These are phyloP conservation scores for Dactylellina parvicollis DNA, from an alignment of 2,329 filamentous ascomycete species.

Conservation along the genomic window DNA sequence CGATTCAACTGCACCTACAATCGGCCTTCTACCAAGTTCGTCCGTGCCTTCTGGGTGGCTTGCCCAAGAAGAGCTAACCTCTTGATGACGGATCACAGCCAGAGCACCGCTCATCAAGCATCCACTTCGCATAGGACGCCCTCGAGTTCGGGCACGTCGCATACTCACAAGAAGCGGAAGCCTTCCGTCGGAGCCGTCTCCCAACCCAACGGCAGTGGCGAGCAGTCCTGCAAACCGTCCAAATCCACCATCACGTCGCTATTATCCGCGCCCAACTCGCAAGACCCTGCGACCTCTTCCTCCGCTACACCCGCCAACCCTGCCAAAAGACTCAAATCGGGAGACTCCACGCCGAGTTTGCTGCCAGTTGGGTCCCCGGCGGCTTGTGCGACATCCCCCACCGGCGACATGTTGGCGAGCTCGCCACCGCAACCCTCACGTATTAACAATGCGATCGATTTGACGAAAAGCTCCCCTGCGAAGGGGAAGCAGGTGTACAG, in stretches of 20 bases:
- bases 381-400: conserved; percentile 7
- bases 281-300: not conserved
- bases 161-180: conserved; percentile 45
- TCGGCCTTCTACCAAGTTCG: not conserved
- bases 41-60: conserved; percentile 13
- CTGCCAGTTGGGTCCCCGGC: conserved; percentile 14
- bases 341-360: conserved; percentile 36
- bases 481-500: conserved; percentile 29
- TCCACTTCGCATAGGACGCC: conserved; percentile 37
- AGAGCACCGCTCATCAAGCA: conserved; percentile 33
- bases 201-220: conserved; percentile 28
- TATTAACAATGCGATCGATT: conserved; percentile 30
- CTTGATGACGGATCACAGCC: conserved; percentile 50
- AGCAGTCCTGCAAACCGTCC: conserved; percentile 20
- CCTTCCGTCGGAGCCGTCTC: conserved; percentile 31
- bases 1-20: conserved; percentile 12
- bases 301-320: conserved; percentile 33
- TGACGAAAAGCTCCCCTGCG: conserved; percentile 20
- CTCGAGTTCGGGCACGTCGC: conserved; percentile 26
- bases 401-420: conserved; percentile 39
- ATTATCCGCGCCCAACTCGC: conserved; percentile 7
- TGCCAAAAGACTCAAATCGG: conserved; percentile 47
- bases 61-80: conserved; percentile 30
- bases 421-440: conserved; percentile 43
- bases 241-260: conserved; percentile 12